Conservation (phyloP, 257 asterid species). For the Solanum bukasovii region DNA sequence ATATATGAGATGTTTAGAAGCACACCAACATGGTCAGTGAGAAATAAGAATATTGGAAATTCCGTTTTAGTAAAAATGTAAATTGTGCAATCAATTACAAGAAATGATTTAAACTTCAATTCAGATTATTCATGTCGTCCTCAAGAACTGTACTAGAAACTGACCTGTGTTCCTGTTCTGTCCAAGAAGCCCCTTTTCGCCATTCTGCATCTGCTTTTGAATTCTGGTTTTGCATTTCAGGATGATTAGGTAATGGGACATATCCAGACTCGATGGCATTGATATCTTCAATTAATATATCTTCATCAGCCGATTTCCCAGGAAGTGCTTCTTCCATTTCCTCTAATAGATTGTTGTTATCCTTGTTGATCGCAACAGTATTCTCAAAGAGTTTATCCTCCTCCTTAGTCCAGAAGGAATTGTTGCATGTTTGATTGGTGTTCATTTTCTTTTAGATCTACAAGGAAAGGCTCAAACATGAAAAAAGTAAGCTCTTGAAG, state of each 20-base stretch:
- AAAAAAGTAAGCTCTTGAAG: constrained; percentile 11
- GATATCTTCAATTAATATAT: constrained; percentile 17
- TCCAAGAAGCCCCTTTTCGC: constrained; percentile 30
- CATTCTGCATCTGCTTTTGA: neutral
- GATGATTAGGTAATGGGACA: constrained; percentile 17
- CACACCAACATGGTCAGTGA: neutral
- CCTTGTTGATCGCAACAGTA: constrained; percentile 16
- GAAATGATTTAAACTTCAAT: neutral
- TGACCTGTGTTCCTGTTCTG: constrained; percentile 41
- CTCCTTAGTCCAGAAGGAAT: constrained; percentile 28
- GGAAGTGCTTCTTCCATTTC: constrained; percentile 28
- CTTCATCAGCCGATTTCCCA: constrained; percentile 27
- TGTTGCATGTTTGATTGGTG: constrained; percentile 10
- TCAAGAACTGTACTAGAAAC: neutral
- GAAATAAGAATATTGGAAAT: neutral
- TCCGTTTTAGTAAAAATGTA: neutral
- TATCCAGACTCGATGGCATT: constrained; percentile 24
- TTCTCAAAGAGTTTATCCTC: constrained; percentile 39
- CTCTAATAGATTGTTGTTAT: constrained; percentile 10
- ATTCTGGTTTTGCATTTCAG: neutral
- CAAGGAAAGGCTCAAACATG: constrained; percentile 1
- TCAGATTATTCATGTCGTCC: neutral
- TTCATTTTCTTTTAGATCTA: constrained; percentile 16
- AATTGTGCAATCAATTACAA: neutral
- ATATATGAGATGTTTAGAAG: neutral